A percentile compares a stretch with the other conserved stretches of the same genome.
Conservation (phyloP, 2,329 filamentous ascomycete genomes). For the Neofusicoccum kwambonambiense region DNA sequence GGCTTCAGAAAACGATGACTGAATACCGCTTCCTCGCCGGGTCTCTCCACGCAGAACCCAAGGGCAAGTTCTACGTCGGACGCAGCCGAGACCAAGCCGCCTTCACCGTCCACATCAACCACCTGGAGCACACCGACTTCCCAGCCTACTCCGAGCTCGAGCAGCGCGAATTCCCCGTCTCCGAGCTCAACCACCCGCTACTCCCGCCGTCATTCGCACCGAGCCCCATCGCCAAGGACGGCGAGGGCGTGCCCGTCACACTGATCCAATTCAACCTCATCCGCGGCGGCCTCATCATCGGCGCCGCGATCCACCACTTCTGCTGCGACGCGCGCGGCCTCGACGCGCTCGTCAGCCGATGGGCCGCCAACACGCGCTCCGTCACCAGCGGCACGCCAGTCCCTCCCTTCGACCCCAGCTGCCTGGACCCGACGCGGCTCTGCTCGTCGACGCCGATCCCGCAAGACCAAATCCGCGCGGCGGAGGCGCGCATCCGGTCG, state of each 20-base stretch:
- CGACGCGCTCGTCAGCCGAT: constrained; percentile 27
- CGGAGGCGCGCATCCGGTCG: background rate
- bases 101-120: constrained; percentile 18
- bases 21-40: constrained; percentile 23
- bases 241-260: constrained; percentile 15
- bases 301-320: constrained; percentile 27
- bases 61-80: constrained; percentile 22
- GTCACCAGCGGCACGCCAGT: constrained; percentile 20
- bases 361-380: constrained; percentile 27
- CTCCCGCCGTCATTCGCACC: constrained; percentile 16
- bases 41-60: constrained; percentile 19
- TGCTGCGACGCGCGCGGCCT: constrained; percentile 25
- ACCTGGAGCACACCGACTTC: constrained; percentile 19
- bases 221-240: background rate
- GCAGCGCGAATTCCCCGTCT: constrained; percentile 21
- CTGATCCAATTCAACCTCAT: constrained; percentile 31
- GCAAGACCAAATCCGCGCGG: background rate
- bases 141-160: constrained; percentile 22
- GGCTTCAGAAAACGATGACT: constrained; percentile 21
- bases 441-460: background rate
- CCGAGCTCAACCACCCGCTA: constrained; percentile 17
- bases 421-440: constrained; percentile 13
- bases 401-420: constrained; percentile 2
- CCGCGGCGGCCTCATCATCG: constrained; percentile 28
- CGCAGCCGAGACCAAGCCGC: constrained; percentile 19